phyloP scores from a whole-genome alignment of 768 basidiomycete species.

The Auricularia auricula-judae region DNA sequence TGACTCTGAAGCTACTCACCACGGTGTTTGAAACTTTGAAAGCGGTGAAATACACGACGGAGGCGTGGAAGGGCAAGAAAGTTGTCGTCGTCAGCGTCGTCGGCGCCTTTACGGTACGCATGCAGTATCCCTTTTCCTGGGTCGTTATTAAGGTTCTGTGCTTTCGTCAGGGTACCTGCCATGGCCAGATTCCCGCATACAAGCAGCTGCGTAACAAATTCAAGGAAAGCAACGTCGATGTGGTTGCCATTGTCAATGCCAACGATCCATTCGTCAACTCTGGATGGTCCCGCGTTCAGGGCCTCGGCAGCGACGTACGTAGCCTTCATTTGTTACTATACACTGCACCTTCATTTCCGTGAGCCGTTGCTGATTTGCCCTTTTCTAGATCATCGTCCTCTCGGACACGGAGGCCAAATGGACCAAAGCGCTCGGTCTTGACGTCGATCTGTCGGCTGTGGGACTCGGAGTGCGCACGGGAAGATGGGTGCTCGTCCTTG shows the following conservation, averaged over 20 bases:
- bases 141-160: neutral
- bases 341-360: no score
- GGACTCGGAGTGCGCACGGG: slow-evolving; percentile 49
- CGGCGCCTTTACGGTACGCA: slow-evolving; percentile 66
- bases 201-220: neutral
- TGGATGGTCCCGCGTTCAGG: slow-evolving; percentile 15
- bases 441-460: slow-evolving; percentile 12
- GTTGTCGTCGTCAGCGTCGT: slow-evolving; percentile 71
- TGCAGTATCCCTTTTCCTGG: neutral
- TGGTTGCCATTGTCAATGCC: slow-evolving; percentile 10
- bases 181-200: neutral
- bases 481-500: slow-evolving; percentile 27
- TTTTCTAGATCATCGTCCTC: slow-evolving; percentile 42
- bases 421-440: slow-evolving; percentile 33
- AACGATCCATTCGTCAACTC: slow-evolving; percentile 17
- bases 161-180: neutral
- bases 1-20: neutral
- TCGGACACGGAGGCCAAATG: slow-evolving; percentile 45
- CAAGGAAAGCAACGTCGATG: slow-evolving; percentile 19
- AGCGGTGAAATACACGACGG: slow-evolving; percentile 46
- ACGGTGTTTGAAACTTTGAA: slow-evolving; percentile 5
- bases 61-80: slow-evolving; percentile 72
- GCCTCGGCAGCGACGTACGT: slow-evolving; percentile 13
- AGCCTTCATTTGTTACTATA: neutral
- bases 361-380: no score